A percentile compares a stretch with the other conserved stretches of the same genome.
These are phyloP conservation scores for Crassisporium funariophilum DNA, from an alignment of 768 basidiomycete genomes.

Conservation along the genomic window DNA sequence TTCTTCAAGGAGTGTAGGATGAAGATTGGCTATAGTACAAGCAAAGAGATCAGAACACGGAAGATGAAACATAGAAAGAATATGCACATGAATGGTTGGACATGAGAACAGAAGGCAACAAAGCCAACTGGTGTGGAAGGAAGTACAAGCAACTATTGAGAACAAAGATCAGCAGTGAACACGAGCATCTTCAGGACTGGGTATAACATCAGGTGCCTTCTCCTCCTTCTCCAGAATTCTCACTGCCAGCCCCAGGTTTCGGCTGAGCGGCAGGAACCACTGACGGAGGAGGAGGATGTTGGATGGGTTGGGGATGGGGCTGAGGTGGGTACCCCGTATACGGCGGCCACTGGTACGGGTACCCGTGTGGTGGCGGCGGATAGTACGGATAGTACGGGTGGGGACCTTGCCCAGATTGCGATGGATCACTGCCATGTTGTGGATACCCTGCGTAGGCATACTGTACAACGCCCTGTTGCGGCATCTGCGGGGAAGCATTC, in stretches of 20 bases:
- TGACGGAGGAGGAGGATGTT: background rate
- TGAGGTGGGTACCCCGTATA: conserved; percentile 17
- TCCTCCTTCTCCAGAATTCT: background rate
- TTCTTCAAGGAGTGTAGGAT: too few species aligned
- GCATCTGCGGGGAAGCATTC: conserved; percentile 8
- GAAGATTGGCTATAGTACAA: too few species aligned
- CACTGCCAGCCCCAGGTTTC: background rate
- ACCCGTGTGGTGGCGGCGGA: conserved; percentile 11
- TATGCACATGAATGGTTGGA: too few species aligned
- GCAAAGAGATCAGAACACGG: too few species aligned
- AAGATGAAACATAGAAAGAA: too few species aligned
- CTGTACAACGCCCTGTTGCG: conserved; percentile 3
- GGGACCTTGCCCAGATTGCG: conserved; percentile 23
- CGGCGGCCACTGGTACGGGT: conserved; percentile 15
- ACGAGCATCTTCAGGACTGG: background rate
- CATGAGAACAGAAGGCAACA: too few species aligned
- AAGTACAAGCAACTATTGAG: too few species aligned
- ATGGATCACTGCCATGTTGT: conserved; percentile 29
- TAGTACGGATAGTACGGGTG: background rate
- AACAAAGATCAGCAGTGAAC: too few species aligned
- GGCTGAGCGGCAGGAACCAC: background rate
- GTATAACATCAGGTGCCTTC: background rate
- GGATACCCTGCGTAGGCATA: conserved; percentile 16
- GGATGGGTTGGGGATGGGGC: background rate
- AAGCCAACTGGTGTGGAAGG: too few species aligned